Evolutionary conservation across 2,329 filamentous ascomycete genomes (phyloP).

Genomic region (Alternaria infectoria): DNA sequence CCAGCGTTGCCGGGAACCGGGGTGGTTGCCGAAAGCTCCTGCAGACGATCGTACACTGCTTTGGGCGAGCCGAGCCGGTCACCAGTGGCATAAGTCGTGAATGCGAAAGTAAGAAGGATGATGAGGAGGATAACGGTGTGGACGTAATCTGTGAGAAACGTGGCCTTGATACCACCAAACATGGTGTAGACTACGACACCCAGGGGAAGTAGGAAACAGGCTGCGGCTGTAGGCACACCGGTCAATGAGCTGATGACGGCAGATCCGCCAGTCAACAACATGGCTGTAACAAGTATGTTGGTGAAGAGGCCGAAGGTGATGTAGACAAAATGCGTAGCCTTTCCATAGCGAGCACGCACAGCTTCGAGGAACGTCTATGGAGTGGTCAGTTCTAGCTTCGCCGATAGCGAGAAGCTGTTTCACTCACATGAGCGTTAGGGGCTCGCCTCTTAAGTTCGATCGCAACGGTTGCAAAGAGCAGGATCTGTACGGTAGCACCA

Average conservation of each 20-base stretch:
- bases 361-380: conserved; percentile 82
- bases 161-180: conserved; percentile 73
- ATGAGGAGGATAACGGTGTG: conserved; percentile 85
- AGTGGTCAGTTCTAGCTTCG: neutral
- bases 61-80: conserved; percentile 74
- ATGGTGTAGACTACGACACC: conserved; percentile 82
- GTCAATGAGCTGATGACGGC: conserved; percentile 63
- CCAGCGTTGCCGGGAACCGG: conserved; percentile 77
- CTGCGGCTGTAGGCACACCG: conserved; percentile 77
- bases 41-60: conserved; percentile 78
- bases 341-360: conserved; percentile 82
- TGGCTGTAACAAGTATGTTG: conserved; percentile 84
- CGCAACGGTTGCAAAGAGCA: conserved; percentile 38
- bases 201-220: conserved; percentile 81
- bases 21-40: conserved; percentile 68
- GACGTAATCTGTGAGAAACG: conserved; percentile 78
- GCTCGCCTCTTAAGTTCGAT: conserved; percentile 44
- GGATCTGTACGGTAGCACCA: conserved; percentile 42
- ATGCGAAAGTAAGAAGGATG: conserved; percentile 83
- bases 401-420: rapidly evolving
- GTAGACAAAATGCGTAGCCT: conserved; percentile 75
- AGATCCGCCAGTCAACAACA: conserved; percentile 84
- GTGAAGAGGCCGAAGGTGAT: conserved; percentile 83
- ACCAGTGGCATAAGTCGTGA: conserved; percentile 80
- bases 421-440: conserved; percentile 38